These are phyloP conservation scores for Draba incana DNA, from an alignment of 345 rosid species.

Conservation along the genomic window DNA sequence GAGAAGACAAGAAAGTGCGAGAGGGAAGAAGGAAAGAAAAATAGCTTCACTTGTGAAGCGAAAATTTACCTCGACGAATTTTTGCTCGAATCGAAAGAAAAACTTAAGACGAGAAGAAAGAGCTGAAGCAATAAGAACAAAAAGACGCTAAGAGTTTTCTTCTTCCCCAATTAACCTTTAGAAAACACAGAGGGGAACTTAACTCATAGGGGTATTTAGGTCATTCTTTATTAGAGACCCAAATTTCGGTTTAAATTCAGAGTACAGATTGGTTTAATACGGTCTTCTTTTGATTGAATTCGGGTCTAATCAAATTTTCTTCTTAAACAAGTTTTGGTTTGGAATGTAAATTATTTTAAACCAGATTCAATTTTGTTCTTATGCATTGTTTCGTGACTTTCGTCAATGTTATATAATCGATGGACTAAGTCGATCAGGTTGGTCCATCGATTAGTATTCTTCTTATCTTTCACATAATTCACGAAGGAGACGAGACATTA, in stretches of 20 bases:
- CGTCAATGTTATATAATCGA: no score
- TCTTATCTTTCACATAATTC: neutral
- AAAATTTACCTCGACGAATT: conserved; percentile 17
- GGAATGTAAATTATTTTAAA: no score
- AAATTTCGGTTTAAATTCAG: neutral
- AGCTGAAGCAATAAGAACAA: conserved; percentile 20
- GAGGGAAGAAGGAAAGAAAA: neutral
- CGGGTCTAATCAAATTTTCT: no score
- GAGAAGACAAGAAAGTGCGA: conserved; percentile 4
- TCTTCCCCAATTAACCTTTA: conserved; percentile 41
- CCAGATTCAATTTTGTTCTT: no score
- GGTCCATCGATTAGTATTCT: no score
- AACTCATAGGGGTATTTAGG: neutral
- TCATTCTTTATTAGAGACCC: neutral
- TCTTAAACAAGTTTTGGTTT: no score
- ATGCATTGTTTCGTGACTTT: no score
- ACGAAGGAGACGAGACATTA: neutral
- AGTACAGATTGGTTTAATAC: no score
- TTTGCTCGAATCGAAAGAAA: conserved; percentile 10
- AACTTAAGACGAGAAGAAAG: neutral
- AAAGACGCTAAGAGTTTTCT: conserved; percentile 21
- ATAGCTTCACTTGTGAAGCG: neutral
- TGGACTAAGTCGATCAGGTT: no score
- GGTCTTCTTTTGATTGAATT: no score
- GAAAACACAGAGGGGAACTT: neutral